A percentile compares a stretch with the other conserved stretches of the same genome.
Evolutionary conservation across 129 eudicot species (phyloP).

Genomic region (Helianthus tuberosus): DNA sequence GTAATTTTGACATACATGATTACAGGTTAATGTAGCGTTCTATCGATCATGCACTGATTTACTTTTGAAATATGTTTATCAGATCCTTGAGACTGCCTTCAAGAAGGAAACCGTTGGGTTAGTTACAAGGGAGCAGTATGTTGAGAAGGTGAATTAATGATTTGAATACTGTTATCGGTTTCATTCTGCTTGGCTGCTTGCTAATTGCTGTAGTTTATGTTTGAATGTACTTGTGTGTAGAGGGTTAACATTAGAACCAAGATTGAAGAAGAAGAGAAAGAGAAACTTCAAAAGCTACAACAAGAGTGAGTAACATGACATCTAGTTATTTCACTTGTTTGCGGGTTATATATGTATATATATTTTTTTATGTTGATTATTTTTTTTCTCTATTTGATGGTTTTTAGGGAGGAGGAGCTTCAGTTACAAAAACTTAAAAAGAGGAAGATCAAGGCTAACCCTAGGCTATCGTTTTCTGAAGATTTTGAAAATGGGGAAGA

Average conservation of each 20-base stretch:
- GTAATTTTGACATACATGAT: background rate
- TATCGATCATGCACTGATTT: background rate
- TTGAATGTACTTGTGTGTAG: constrained; percentile 40
- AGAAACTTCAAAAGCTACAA: constrained; percentile 92
- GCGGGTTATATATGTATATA: background rate
- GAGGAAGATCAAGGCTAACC: constrained; percentile 71
- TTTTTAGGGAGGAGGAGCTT: constrained; percentile 83
- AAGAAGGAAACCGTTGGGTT: constrained; percentile 99
- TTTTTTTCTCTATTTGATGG: constrained; percentile 8
- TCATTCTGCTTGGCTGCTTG: constrained; percentile 1
- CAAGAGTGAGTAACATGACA: constrained; percentile 75
- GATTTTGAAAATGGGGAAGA: constrained; percentile 73
- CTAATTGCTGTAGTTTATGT: background rate
- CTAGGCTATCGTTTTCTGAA: constrained; percentile 82
- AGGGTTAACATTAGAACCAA: constrained; percentile 87
- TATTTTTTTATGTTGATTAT: background rate
- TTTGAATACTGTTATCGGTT: background rate
- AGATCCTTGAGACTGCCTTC: constrained; percentile 98
- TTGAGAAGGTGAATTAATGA: constrained; percentile 68
- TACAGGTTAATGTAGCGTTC: background rate
- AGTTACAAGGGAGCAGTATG: constrained; percentile 92
- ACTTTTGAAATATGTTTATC: constrained; percentile 21
- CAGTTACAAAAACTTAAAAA: constrained; percentile 83
- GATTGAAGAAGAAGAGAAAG: constrained; percentile 97
- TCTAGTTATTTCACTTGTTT: background rate